These are phyloP conservation scores for Chrysosporium queenslandicum DNA, from an alignment of 2,329 filamentous ascomycete species.

Conservation along the genomic window DNA sequence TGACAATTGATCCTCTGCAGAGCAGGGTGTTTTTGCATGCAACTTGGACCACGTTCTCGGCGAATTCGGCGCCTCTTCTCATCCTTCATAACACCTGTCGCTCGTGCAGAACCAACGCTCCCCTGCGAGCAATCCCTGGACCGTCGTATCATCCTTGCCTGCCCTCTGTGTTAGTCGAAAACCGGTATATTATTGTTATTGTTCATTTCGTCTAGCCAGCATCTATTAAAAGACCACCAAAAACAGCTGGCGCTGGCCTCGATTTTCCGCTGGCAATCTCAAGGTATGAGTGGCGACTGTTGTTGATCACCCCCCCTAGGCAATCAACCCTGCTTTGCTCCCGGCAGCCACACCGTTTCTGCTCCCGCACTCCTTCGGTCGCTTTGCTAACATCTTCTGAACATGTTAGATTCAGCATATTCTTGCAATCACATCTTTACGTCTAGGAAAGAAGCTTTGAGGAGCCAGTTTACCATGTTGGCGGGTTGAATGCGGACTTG, in stretches of 20 bases:
- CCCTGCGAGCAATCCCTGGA: neutral
- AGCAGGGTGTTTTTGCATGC: neutral
- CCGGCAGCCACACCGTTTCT: too few species aligned
- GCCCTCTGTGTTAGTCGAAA: neutral
- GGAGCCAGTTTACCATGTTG: conserved; percentile 1
- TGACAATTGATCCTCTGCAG: neutral
- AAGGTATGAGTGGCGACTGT: conserved; percentile 2
- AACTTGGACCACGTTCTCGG: neutral
- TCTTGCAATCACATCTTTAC: too few species aligned
- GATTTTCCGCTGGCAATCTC: neutral
- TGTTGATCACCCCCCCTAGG: neutral
- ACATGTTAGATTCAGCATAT: neutral
- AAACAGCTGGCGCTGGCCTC: neutral
- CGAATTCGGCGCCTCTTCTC: neutral
- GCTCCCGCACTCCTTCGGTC: too few species aligned
- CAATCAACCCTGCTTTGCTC: too few species aligned
- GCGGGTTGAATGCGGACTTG: neutral
- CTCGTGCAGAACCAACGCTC: conserved; percentile 4
- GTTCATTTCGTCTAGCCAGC: neutral
- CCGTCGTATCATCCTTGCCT: neutral
- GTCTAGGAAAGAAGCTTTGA: neutral
- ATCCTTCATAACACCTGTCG: neutral
- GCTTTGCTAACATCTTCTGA: neutral
- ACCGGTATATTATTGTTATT: neutral
- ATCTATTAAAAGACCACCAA: neutral